phyloP scores from a whole-genome alignment of 2,329 filamentous ascomycete genomes.

The Sporothrix phasma region DNA sequence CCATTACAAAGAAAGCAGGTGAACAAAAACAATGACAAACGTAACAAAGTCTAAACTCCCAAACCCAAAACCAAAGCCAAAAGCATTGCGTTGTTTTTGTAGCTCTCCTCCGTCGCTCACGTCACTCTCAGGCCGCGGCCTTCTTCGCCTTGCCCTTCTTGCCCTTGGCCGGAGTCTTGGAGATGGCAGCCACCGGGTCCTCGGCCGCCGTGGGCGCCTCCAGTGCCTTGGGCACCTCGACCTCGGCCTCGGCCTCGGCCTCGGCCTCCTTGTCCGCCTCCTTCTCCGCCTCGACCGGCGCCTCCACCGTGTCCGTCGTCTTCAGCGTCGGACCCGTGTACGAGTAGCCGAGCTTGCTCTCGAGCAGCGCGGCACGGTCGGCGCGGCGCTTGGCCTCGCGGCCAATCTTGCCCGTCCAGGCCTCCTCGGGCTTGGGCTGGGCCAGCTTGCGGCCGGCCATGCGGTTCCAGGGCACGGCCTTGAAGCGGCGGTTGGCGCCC shows the following conservation, averaged over 20 bases:
- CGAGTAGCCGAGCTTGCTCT: conserved; percentile 67
- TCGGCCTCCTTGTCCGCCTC: not conserved
- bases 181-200: conserved; percentile 18
- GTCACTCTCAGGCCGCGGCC: conserved; percentile 18
- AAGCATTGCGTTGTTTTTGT: not conserved
- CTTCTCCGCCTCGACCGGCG: conserved; percentile 18
- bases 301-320: conserved; percentile 34
- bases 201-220: not conserved
- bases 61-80: too few relatives aligned
- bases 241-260: not conserved
- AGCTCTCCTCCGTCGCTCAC: not conserved
- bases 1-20: not conserved
- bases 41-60: not conserved
- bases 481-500: conserved; percentile 83
- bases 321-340: conserved; percentile 67
- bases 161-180: conserved; percentile 25
- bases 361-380: conserved; percentile 62
- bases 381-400: conserved; percentile 62
- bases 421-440: conserved; percentile 59
- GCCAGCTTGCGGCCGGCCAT: conserved; percentile 68
- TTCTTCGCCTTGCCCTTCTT: conserved; percentile 27
- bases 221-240: not conserved
- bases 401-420: conserved; percentile 68
- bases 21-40: not conserved
- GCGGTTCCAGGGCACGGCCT: conserved; percentile 73